Conservation (phyloP, 805 yeast species). For the Pichia cephalocereana region DNA sequence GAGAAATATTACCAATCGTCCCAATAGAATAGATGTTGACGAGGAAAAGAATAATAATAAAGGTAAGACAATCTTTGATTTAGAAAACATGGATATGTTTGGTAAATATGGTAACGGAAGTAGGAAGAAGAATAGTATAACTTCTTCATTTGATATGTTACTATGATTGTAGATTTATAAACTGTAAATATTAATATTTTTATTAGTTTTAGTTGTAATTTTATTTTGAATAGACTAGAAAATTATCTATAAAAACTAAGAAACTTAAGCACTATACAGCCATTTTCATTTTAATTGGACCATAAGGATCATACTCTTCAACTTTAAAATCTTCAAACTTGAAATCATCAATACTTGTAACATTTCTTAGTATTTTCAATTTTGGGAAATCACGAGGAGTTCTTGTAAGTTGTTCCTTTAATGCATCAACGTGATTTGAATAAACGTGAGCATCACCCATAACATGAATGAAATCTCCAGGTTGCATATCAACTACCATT, state of each 20-base stretch:
- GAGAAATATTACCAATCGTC: slow-evolving; percentile 5
- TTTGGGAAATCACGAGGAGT: slow-evolving; percentile 76
- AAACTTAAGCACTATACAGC: slow-evolving; percentile 54
- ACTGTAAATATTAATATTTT: no score
- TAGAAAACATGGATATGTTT: slow-evolving; percentile 5
- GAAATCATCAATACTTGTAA: slow-evolving; percentile 77
- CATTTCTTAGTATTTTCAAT: slow-evolving; percentile 56
- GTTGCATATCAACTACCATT: slow-evolving; percentile 86
- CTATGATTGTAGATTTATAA: not conserved
- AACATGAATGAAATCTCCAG: slow-evolving; percentile 92
- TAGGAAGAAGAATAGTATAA: not conserved
- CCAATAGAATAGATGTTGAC: not conserved
- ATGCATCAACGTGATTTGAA: slow-evolving; percentile 85
- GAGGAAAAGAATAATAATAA: not conserved
- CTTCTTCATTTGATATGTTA: not conserved
- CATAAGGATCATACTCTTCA: slow-evolving; percentile 69
- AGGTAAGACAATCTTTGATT: slow-evolving; percentile 4
- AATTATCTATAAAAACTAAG: no score
- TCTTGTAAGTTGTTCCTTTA: slow-evolving; percentile 70
- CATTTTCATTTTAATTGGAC: slow-evolving; percentile 91
- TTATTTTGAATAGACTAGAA: no score
- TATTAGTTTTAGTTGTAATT: no score
- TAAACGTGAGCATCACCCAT: slow-evolving; percentile 97
- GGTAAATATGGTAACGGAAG: not conserved
- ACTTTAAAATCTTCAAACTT: slow-evolving; percentile 82